Conservation (phyloP, 257 asterid species). For the Plantago major region DNA sequence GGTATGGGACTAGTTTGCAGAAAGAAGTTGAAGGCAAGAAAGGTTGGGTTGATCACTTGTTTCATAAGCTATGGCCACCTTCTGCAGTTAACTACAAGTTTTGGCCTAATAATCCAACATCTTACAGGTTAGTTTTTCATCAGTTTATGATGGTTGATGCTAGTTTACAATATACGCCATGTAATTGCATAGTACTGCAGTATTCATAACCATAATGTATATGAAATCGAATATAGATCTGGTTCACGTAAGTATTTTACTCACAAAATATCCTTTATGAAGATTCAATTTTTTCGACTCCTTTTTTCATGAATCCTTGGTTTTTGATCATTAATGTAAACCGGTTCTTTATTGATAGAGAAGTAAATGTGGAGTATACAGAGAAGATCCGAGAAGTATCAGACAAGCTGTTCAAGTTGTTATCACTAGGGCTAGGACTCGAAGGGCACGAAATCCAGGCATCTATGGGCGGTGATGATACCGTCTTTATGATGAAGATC, state of each 20-base stretch:
- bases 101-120: constrained; percentile 75
- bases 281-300: neutral
- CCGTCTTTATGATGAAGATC: constrained; percentile 54
- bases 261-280: too few species aligned
- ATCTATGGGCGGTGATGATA: constrained; percentile 59
- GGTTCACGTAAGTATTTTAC: too few species aligned
- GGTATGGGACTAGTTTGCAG: constrained; percentile 59
- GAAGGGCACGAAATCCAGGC: constrained; percentile 42
- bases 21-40: constrained; percentile 55
- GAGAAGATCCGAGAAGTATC: constrained; percentile 43
- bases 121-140: constrained; percentile 43
- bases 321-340: neutral
- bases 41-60: constrained; percentile 95
- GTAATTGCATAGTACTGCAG: too few species aligned
- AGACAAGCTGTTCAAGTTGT: constrained; percentile 35
- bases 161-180: too few species aligned
- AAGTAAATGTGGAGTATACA: constrained; percentile 54
- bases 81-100: constrained; percentile 38
- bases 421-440: constrained; percentile 65
- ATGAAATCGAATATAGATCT: too few species aligned
- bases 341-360: constrained; percentile 29
- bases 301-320: neutral
- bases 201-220: too few species aligned
- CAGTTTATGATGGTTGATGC: neutral
- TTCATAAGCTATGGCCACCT: constrained; percentile 71